Base-by-base conservation (phyloP, 2,329 filamentous ascomycete genomes). In the Fusarium goolgardi region DNA sequence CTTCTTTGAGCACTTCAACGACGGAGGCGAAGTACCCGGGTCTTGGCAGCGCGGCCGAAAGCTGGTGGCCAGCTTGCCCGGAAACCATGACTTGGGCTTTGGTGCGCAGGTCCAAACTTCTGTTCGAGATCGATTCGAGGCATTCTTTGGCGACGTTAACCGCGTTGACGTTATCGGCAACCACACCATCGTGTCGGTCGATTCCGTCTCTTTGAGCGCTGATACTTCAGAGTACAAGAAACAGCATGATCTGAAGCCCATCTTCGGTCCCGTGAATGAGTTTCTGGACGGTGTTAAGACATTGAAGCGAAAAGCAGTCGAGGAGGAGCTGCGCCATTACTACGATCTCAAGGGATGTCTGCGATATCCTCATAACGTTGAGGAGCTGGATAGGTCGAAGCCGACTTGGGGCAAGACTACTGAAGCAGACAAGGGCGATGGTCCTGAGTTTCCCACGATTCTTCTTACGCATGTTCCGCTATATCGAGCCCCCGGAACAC, bases 11-110 rank as follows among this genome's bases (percentile, higher is more conserved):
- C 85, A 87, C 32, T 93, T 88, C 86, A 85, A 86, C 39, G 77
- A 86, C 56, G 86, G 83, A 2, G 86, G 88, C 51, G 76, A 82
- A 43, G 80, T 80, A 8, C 82, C 89, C 0, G 82, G 85, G 0
- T 78, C 83, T 2, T 88, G 89, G 59, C 87, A 90, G 68, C 84
- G 87, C 31, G 90, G 91, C 7, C 86, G 92, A 59, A 94, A 91
- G 79, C 82, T 98, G 54, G 90, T 98, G 54, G 88, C 92, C 20
- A 95, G 91, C 75, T 76, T 99, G 59, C 96, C 96, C 0, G 96
- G 96, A 3, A 99, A 99, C 74, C 96, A 99, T 76, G 96, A 99
- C 76, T 79, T 98, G 40, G 96, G 96, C 0, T 97, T 98, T 75
- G 95, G 93, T 5, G 89, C 89, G 23, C 91, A 94, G 44, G 90